These are phyloP conservation scores for Gracilaria caudata DNA, from an alignment of 23 red algal species.

Conservation along the genomic window DNA sequence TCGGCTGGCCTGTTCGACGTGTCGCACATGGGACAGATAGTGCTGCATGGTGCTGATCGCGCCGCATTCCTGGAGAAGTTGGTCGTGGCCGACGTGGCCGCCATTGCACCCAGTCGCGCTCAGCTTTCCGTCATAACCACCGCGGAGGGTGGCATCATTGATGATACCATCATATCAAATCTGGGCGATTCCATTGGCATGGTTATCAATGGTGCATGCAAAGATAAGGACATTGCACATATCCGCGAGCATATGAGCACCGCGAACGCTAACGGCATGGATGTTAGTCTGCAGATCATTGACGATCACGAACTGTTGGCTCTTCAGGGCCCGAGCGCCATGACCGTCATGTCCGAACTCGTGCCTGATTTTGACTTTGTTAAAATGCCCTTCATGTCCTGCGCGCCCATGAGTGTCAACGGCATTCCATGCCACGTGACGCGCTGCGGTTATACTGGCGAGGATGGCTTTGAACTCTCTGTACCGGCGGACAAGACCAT, in stretches of 20 bases:
- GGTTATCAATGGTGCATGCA: conserved; percentile 97
- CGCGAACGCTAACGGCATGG: conserved; percentile 68
- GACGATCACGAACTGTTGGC: conserved; percentile 85
- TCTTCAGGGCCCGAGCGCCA: conserved; percentile 94
- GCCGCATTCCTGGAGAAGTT: conserved; percentile 79
- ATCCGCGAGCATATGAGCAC: conserved; percentile 64
- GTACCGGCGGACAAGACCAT: conserved; percentile 63
- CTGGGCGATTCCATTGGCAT: conserved; percentile 76
- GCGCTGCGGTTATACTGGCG: conserved; percentile 98
- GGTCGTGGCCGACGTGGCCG: conserved; percentile 83
- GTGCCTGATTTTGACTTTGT: conserved; percentile 63
- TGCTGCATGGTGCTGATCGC: conserved; percentile 84
- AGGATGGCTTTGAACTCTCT: conserved; percentile 99
- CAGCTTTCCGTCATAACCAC: conserved; percentile 90
- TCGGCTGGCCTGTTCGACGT: conserved; percentile 97
- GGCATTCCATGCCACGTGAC: conserved; percentile 75
- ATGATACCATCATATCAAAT: conserved; percentile 97
- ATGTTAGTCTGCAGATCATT: conserved; percentile 85
- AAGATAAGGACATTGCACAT: conserved; percentile 96
- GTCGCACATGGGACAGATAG: conserved; percentile 97
- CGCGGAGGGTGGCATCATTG: conserved; percentile 87
- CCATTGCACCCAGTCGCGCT: conserved; percentile 34
- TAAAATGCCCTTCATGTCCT: conserved; percentile 89
- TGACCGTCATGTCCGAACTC: conserved; percentile 66
- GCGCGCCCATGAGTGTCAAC: conserved; percentile 41